A percentile compares a stretch with the other conserved stretches of the same genome.
phyloP scores from a whole-genome alignment of 148 eudicot genomes.

The Polygonum maritimum region DNA sequence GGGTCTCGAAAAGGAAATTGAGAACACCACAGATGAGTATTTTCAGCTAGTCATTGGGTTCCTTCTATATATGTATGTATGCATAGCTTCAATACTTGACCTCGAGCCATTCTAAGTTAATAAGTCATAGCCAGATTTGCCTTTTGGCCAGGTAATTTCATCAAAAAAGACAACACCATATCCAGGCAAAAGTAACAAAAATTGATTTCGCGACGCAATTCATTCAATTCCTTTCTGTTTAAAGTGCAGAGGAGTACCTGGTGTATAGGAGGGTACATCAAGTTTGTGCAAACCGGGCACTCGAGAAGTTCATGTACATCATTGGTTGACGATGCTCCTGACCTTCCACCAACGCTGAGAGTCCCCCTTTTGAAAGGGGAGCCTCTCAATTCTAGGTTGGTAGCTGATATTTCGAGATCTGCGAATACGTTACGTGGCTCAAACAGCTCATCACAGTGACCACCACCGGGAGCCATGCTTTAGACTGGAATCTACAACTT shows the following conservation, averaged over 20 bases:
- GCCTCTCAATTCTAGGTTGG: slow-evolving; percentile 22
- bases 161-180: neutral
- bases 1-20: neutral
- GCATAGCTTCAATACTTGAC: neutral
- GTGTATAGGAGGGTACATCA: slow-evolving; percentile 60
- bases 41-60: neutral
- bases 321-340: slow-evolving; percentile 23
- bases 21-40: neutral
- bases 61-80: neutral
- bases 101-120: neutral
- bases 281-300: slow-evolving; percentile 51
- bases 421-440: slow-evolving; percentile 26
- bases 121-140: neutral
- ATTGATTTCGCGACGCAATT: neutral
- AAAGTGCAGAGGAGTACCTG: slow-evolving; percentile 28
- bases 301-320: slow-evolving; percentile 54
- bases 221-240: neutral
- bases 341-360: slow-evolving; percentile 20
- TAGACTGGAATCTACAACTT: neutral
- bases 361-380: slow-evolving; percentile 24
- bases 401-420: slow-evolving; percentile 30
- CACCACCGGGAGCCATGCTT: slow-evolving; percentile 44
- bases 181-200: neutral
- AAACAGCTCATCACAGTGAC: slow-evolving; percentile 18
- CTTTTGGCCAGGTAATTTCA: neutral